Evolutionary conservation across 345 rosid genomes (phyloP).

Genomic region (Cardamine chenopodiifolia): DNA sequence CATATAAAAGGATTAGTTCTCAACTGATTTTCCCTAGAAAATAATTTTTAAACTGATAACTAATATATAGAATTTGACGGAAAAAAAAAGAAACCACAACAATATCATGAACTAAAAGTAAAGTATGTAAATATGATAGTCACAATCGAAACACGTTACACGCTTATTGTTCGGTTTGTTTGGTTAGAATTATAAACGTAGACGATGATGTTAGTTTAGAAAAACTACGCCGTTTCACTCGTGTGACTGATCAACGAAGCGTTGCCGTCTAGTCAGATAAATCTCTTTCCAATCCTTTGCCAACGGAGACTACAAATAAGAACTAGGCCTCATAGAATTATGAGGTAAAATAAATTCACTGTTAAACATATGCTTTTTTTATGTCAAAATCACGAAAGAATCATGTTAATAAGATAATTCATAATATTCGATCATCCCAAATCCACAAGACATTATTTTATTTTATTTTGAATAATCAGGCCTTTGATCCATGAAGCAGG

Average conservation of each 20-base stretch:
- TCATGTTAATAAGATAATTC: not conserved
- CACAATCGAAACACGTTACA: not conserved
- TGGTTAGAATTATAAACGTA: not conserved
- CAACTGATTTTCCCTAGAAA: too few relatives aligned
- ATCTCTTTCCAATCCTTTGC: not conserved
- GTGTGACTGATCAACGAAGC: not conserved
- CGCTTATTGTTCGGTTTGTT: not conserved
- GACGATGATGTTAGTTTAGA: not conserved
- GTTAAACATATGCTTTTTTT: not conserved
- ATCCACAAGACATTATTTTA: too few relatives aligned
- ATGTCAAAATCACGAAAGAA: not conserved
- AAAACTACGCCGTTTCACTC: not conserved
- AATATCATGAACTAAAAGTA: not conserved
- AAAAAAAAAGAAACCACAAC: too few relatives aligned
- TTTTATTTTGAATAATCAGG: too few relatives aligned
- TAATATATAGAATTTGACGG: too few relatives aligned
- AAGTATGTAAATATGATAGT: not conserved
- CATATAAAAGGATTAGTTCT: too few relatives aligned
- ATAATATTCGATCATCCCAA: slow-evolving; percentile 12
- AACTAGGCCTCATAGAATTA: too few relatives aligned
- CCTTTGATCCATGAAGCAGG: too few relatives aligned
- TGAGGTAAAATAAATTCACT: too few relatives aligned
- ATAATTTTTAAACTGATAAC: too few relatives aligned
- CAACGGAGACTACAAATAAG: too few relatives aligned
- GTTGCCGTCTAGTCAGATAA: not conserved